These are phyloP conservation scores for Diophrys sp. DNA, from an alignment of 73 alveolate species.

Conservation along the genomic window DNA sequence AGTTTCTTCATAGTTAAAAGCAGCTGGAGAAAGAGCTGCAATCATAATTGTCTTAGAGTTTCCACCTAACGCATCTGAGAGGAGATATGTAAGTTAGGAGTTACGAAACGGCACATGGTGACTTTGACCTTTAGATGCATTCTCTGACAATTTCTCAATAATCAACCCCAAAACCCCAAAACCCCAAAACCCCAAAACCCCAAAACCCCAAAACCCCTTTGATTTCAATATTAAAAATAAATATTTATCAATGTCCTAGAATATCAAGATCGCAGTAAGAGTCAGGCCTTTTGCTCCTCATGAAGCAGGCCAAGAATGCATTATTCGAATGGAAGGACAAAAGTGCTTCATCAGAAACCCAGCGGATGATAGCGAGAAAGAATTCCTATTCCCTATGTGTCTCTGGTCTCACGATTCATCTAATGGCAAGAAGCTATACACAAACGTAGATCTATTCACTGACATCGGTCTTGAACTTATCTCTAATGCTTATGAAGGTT, in stretches of 20 bases:
- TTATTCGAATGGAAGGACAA: slow-evolving; percentile 9
- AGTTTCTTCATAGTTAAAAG: neutral
- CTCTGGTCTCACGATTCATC: slow-evolving; percentile 33
- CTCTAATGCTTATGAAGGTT: slow-evolving; percentile 24
- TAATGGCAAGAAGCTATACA: slow-evolving; percentile 13
- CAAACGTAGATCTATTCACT: slow-evolving; percentile 14
- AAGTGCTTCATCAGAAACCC: slow-evolving; percentile 6
- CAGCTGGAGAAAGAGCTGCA: neutral
- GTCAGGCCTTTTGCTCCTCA: slow-evolving; percentile 28
- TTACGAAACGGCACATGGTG: slow-evolving; percentile 72
- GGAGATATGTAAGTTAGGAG: slow-evolving; percentile 42
- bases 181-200: no score
- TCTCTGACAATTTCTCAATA: slow-evolving; percentile 74
- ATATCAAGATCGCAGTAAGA: slow-evolving; percentile 31
- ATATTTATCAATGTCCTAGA: neutral
- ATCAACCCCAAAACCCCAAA: slow-evolving; percentile 80
- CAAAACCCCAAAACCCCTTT: neutral
- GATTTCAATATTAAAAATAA: neutral
- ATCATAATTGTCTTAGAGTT: slow-evolving; percentile 34
- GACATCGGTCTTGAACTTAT: slow-evolving; percentile 9
- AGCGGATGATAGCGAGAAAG: neutral
- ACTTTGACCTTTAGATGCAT: slow-evolving; percentile 26
- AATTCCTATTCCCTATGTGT: slow-evolving; percentile 11
- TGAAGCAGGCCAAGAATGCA: slow-evolving; percentile 13
- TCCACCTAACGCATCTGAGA: neutral